phyloP scores from a whole-genome alignment of 129 eudicot species.

The Helichrysum umbraculigerum region DNA sequence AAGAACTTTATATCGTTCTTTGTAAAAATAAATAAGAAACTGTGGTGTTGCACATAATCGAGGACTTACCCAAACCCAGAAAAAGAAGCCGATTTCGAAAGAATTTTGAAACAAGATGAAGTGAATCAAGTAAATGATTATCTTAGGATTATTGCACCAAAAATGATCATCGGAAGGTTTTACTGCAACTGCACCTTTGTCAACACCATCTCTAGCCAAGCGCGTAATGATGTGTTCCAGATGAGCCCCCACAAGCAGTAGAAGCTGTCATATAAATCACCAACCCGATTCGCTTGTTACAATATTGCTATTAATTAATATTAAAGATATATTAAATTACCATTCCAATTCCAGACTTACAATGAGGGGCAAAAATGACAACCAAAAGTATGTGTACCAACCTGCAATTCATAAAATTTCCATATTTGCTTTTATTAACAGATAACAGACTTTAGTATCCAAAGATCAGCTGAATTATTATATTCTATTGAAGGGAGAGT shows the following conservation, averaged over 20 bases:
- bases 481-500: no score
- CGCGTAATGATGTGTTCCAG: conserved; percentile 56
- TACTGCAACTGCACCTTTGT: conserved; percentile 31
- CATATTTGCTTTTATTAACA: neutral
- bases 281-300: neutral
- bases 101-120: conserved; percentile 82
- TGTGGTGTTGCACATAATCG: no score
- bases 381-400: conserved; percentile 71
- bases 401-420: neutral
- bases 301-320: neutral
- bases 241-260: conserved; percentile 70
- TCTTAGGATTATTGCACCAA: conserved; percentile 59
- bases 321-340: neutral
- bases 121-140: conserved; percentile 77
- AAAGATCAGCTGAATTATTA: no score
- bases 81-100: conserved; percentile 69
- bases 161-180: conserved; percentile 75
- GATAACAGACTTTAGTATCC: neutral
- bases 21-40: neutral
- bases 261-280: conserved; percentile 46
- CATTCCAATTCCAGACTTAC: conserved; percentile 45
- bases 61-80: conserved; percentile 74
- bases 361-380: conserved; percentile 76
- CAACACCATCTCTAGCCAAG: conserved; percentile 54
- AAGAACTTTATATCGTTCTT: neutral